A percentile compares a stretch with the other conserved stretches of the same genome.
phyloP scores from a whole-genome alignment of 257 asterid species.

The Fraxinus quadrangulata region DNA sequence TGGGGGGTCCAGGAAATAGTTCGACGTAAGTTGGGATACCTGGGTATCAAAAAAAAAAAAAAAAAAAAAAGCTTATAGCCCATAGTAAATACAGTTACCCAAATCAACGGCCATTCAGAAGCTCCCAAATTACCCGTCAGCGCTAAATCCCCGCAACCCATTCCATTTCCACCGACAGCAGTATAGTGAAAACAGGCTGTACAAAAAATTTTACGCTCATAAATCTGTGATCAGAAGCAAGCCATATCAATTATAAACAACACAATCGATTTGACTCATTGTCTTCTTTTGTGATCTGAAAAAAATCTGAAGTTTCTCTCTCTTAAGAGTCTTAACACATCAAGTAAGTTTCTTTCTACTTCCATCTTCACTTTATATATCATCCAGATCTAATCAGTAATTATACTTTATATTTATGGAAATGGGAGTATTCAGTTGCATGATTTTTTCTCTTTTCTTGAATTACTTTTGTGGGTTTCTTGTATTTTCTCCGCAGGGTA shows the following conservation, averaged over 20 bases:
- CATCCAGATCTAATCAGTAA: slow-evolving; percentile 33
- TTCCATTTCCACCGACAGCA: slow-evolving; percentile 38
- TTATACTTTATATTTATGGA: slow-evolving; percentile 11
- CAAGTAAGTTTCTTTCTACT: neutral
- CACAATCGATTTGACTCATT: neutral
- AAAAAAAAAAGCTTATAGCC: neutral
- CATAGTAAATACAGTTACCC: neutral
- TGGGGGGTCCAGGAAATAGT: too few species aligned
- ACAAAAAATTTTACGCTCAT: slow-evolving; percentile 5
- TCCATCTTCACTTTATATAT: neutral
- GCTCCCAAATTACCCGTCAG: slow-evolving; percentile 14
- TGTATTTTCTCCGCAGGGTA: neutral
- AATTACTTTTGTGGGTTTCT: slow-evolving; percentile 13
- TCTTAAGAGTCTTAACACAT: slow-evolving; percentile 14
- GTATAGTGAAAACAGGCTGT: slow-evolving; percentile 21
- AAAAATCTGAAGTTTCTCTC: neutral
- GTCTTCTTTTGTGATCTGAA: neutral
- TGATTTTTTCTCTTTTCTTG: neutral
- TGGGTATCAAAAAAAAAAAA: too few species aligned
- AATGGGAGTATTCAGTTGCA: neutral
- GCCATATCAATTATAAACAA: neutral
- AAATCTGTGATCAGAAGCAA: slow-evolving; percentile 13
- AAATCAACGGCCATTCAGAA: slow-evolving; percentile 11
- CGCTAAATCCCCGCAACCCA: slow-evolving; percentile 30
- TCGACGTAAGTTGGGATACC: too few species aligned